Percentiles rank a stretch among this genome's conserved stretches.
Evolutionary conservation across 2,329 filamentous ascomycete species (phyloP).

Genomic region (Scortechinia acanthostroma): DNA sequence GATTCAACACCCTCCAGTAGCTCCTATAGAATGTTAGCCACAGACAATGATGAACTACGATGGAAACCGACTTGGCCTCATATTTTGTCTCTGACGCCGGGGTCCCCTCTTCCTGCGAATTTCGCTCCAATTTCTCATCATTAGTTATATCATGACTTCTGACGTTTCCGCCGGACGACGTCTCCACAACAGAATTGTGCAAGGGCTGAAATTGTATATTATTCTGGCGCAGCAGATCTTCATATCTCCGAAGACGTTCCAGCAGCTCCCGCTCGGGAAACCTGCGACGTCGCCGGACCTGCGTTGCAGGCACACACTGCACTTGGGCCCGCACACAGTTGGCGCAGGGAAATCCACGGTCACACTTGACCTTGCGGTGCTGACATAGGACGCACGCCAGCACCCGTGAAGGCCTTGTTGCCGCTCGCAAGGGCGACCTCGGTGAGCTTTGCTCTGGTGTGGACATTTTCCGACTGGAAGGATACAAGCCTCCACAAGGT

Average conservation of each 20-base stretch:
- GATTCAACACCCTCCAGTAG: conserved; percentile 11
- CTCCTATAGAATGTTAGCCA: too few species aligned
- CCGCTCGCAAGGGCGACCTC: too few species aligned
- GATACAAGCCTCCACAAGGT: too few species aligned
- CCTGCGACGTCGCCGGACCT: conserved; percentile 49
- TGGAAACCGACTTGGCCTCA: too few species aligned
- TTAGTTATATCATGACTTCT: too few species aligned
- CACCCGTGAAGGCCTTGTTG: too few species aligned
- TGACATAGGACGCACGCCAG: conserved; percentile 66
- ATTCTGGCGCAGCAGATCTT: conserved; percentile 56
- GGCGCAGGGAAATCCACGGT: conserved; percentile 65
- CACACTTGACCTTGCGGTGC: conserved; percentile 69
- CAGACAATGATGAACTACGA: too few species aligned
- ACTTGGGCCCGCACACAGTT: conserved; percentile 58
- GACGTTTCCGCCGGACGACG: too few species aligned
- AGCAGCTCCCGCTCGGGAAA: conserved; percentile 66
- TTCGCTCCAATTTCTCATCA: too few species aligned
- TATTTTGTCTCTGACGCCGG: too few species aligned
- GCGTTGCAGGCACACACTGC: conserved; percentile 51
- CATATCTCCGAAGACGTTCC: conserved; percentile 63
- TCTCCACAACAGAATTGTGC: conserved; percentile 37
- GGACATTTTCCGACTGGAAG: too few species aligned
- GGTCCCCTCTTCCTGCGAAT: conserved; percentile 10
- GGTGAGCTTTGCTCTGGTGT: too few species aligned
- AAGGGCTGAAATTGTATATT: conserved; percentile 65